Evolutionary conservation across 768 basidiomycete genomes (phyloP).

Genomic region (Tylopilus sp.): DNA sequence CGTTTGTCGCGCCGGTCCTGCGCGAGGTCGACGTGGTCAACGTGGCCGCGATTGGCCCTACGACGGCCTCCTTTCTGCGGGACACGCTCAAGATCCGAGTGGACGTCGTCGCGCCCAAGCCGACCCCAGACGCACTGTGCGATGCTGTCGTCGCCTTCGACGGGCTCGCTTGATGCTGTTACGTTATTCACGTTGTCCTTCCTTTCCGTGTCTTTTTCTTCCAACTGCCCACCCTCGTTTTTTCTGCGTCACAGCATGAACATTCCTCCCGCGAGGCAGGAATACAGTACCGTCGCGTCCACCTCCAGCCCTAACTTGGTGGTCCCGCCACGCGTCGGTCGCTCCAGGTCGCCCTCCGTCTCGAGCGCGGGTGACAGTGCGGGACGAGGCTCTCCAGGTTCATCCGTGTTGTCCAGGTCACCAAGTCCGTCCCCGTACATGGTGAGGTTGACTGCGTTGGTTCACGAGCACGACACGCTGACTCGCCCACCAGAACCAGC

Average conservation of each 20-base stretch:
- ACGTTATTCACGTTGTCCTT: constrained; percentile 10
- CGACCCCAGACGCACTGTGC: constrained; percentile 51
- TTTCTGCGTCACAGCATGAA: constrained; percentile 20
- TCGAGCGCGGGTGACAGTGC: constrained; percentile 14
- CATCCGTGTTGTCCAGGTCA: constrained; percentile 15
- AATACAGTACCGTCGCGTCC: constrained; percentile 27
- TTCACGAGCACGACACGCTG: not conserved
- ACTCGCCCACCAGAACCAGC: constrained; percentile 21
- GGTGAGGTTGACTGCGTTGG: constrained; percentile 13
- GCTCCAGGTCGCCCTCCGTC: constrained; percentile 19
- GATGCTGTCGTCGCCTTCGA: constrained; percentile 26
- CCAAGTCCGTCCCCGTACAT: constrained; percentile 27
- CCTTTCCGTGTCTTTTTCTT: not conserved
- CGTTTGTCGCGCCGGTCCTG: constrained; percentile 51
- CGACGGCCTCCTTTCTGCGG: constrained; percentile 51
- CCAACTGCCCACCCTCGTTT: constrained; percentile 24
- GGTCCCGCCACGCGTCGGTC: constrained; percentile 8
- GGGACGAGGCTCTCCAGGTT: constrained; percentile 16
- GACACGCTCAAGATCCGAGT: constrained; percentile 47
- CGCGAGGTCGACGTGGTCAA: constrained; percentile 31
- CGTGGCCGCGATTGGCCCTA: constrained; percentile 67
- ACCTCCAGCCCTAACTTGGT: constrained; percentile 21
- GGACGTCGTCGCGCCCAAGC: constrained; percentile 52
- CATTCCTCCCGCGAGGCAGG: constrained; percentile 24
- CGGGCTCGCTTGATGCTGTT: constrained; percentile 3